A percentile compares a stretch with the other conserved stretches of the same genome.
These are phyloP conservation scores for Termitomyces sp. DNA, from an alignment of 768 basidiomycete species.

Conservation along the genomic window DNA sequence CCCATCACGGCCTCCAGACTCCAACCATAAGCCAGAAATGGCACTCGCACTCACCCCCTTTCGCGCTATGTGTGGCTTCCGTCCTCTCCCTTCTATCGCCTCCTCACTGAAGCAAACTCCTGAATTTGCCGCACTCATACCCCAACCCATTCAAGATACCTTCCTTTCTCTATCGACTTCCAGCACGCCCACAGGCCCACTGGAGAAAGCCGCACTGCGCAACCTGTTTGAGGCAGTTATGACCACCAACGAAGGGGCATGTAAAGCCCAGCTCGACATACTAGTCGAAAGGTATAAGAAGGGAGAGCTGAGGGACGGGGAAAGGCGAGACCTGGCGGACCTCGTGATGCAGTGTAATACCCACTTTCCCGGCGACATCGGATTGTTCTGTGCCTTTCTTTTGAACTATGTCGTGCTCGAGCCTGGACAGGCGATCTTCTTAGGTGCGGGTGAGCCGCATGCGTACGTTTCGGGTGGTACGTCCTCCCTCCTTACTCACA, in stretches of 20 bases:
- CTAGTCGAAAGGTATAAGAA: slow-evolving; percentile 62
- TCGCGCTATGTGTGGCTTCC: slow-evolving; percentile 88
- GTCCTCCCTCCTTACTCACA: slow-evolving; percentile 13
- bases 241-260: slow-evolving; percentile 55
- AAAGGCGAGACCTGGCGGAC: slow-evolving; percentile 43
- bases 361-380: slow-evolving; percentile 91
- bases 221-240: slow-evolving; percentile 81
- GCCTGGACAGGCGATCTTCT: slow-evolving; percentile 88
- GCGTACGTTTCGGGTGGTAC: slow-evolving; percentile 92
- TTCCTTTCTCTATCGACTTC: slow-evolving; percentile 48
- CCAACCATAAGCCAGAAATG: slow-evolving; percentile 99
- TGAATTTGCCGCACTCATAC: slow-evolving; percentile 73
- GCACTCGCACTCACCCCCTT: slow-evolving; percentile 94
- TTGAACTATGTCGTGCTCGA: slow-evolving; percentile 80
- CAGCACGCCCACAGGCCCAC: slow-evolving; percentile 34
- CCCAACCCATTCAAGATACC: slow-evolving; percentile 40
- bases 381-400: slow-evolving; percentile 47
- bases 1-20: slow-evolving; percentile 43
- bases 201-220: slow-evolving; percentile 61
- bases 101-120: slow-evolving; percentile 61
- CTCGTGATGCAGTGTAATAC: slow-evolving; percentile 58
- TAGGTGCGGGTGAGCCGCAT: slow-evolving; percentile 95
- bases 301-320: slow-evolving; percentile 31
- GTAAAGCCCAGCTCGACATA: slow-evolving; percentile 48
- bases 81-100: slow-evolving; percentile 72